Conservation (phyloP, 2,329 filamentous ascomycete genomes). For the Ambrosiella beaveri region DNA sequence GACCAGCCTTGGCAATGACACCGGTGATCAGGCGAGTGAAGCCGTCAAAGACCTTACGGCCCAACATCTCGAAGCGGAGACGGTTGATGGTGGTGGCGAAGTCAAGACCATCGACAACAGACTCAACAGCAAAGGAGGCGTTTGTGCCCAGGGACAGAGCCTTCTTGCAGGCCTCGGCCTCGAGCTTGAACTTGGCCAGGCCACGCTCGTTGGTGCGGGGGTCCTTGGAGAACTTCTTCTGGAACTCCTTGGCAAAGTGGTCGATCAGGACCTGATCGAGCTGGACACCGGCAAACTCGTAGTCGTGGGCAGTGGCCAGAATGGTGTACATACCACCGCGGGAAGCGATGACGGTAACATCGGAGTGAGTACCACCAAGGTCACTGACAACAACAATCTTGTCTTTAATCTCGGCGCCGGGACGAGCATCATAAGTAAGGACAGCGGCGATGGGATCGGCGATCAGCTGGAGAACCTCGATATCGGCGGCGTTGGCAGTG, state of each 20-base stretch:
- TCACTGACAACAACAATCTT: slow-evolving; percentile 87
- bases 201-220: slow-evolving; percentile 65
- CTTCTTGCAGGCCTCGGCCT: slow-evolving; percentile 84
- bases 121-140: slow-evolving; percentile 85
- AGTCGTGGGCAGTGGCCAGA: slow-evolving; percentile 85
- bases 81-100: slow-evolving; percentile 87
- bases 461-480: slow-evolving; percentile 87
- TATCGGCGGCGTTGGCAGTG: slow-evolving; percentile 60
- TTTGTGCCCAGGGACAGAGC: slow-evolving; percentile 75
- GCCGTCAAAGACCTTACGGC: slow-evolving; percentile 69
- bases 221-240: slow-evolving; percentile 88
- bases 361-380: slow-evolving; percentile 79
- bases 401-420: slow-evolving; percentile 57
- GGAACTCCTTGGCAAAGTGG: slow-evolving; percentile 95
- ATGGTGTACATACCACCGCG: slow-evolving; percentile 93
- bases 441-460: slow-evolving; percentile 77
- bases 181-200: slow-evolving; percentile 80
- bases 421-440: slow-evolving; percentile 77
- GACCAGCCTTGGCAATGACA: slow-evolving; percentile 75
- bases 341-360: slow-evolving; percentile 78
- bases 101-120: slow-evolving; percentile 73
- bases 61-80: slow-evolving; percentile 78
- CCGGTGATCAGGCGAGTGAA: slow-evolving; percentile 74
- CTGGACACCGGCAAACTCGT: slow-evolving; percentile 72
- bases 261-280: slow-evolving; percentile 86